Evolutionary conservation across 2,329 filamentous ascomycete species (phyloP), one percentile per base, ranked within the genome.

Genomic region (Falciphora oryzae): DNA sequence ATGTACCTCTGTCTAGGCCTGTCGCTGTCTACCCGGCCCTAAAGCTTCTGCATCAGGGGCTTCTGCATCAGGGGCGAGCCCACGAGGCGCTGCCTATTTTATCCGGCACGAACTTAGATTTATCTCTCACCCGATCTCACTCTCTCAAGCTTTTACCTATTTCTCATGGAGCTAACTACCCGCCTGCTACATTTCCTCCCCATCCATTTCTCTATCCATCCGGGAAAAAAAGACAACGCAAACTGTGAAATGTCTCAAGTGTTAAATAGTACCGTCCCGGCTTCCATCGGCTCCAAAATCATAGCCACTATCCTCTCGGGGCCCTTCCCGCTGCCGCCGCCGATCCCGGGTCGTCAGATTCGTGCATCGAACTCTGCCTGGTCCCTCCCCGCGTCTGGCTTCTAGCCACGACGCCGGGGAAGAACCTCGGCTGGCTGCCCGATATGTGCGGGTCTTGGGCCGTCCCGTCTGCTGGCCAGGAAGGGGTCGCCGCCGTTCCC

Each of bases 331-430:
- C 28, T 4, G 28, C 38, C n/a, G 28, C 38, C n/a, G 60, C 61
- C 38, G 29, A 8, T 14, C n/a, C 38, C 6, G 61, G 18, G 27
- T 67, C 65, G 61, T 80, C 78, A n/a, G 72, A 71, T 65, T 79
- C 78, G 53, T 79, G 75, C 61, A 70, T 69, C 57, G 77, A 79
- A 61, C 71, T 72, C 64, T 75, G 74, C 56, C 76, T 72, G 65
- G 73, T 72, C 63, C 81, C 83, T 58, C 76, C 78, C 62, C 74
- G 79, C 63, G 80, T 76, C 61, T 77, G 77, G 71, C 80, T 80
- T 64, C 82, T 76, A 22, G 81, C 80, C 59, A 92, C 82, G 38
- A 93, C 83, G 0, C 90, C 90, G 0, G 90, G 90, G 68, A 92
- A 90, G 67, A 92, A 86, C 67, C 81, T 83, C 14, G 89, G 90